These are phyloP conservation scores for Cairneyella variabilis DNA, from an alignment of 495 filamentous ascomycete species.

Conservation along the genomic window DNA sequence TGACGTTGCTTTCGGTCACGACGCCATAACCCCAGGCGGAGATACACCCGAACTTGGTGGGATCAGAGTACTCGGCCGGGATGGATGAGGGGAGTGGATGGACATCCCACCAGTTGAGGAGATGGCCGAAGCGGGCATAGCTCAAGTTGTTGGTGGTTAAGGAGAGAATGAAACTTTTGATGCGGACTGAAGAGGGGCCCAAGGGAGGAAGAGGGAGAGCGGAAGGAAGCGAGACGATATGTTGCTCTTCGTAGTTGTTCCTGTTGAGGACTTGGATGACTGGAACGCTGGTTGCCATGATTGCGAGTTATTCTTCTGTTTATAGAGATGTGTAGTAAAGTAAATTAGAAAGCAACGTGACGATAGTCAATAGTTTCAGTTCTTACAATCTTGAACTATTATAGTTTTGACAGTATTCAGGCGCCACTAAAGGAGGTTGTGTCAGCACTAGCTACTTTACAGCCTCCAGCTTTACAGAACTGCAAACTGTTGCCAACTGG, in stretches of 20 bases:
- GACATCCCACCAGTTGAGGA: conserved; percentile 47
- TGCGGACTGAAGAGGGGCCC: conserved; percentile 34
- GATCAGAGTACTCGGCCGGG: conserved; percentile 50
- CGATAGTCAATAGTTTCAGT: no score
- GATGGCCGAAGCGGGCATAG: conserved; percentile 45
- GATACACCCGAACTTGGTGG: conserved; percentile 44
- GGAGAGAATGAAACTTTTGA: conserved; percentile 40
- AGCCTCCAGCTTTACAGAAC: no score
- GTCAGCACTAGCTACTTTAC: no score
- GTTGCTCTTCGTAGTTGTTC: conserved; percentile 34
- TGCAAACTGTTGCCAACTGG: no score
- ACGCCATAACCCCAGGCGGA: conserved; percentile 54
- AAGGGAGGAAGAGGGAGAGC: conserved; percentile 27
- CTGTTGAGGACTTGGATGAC: conserved; percentile 34
- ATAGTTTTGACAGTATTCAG: no score
- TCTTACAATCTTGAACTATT: no score
- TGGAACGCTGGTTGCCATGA: conserved; percentile 5
- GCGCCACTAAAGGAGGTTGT: no score
- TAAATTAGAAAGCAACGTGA: no score
- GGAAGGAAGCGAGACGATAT: conserved; percentile 28
- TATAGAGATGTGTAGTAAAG: no score
- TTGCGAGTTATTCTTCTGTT: no score
- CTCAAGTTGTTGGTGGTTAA: conserved; percentile 54
- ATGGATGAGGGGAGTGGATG: conserved; percentile 32
- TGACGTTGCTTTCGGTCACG: conserved; percentile 43